Conservation (phyloP, 495 filamentous ascomycete species). For the Tuber calosporum region DNA sequence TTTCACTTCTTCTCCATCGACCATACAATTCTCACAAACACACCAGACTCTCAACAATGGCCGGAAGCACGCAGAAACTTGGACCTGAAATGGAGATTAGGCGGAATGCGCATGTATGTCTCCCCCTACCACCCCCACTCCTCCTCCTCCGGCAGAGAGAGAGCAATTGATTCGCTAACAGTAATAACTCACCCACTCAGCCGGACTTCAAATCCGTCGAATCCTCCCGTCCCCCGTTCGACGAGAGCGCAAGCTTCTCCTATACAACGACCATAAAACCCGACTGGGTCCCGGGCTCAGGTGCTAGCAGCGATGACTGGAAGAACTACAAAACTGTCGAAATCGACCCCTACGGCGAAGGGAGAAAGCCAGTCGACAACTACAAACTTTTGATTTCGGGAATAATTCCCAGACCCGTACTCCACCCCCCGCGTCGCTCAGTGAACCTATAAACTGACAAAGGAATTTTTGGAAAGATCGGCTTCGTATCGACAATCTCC, state of each 20-base stretch:
- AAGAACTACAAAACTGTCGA: conserved; percentile 57
- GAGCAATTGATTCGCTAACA: background rate
- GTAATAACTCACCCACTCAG: conserved; percentile 11
- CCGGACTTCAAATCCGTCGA: conserved; percentile 73
- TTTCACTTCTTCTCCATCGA: background rate
- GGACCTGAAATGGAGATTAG: background rate
- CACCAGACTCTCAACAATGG: conserved; percentile 15
- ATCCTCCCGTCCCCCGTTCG: conserved; percentile 63
- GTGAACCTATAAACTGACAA: background rate
- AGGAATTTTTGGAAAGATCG: conserved; percentile 42
- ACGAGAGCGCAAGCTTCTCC: conserved; percentile 49
- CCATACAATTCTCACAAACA: background rate
- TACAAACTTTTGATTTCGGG: conserved; percentile 89
- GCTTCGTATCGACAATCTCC: conserved; percentile 50
- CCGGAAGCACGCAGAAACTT: background rate
- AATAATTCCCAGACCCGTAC: conserved; percentile 68
- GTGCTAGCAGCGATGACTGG: conserved; percentile 57
- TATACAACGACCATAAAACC: conserved; percentile 68
- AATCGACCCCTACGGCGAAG: conserved; percentile 73
- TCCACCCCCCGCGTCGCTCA: background rate
- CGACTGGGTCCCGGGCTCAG: conserved; percentile 68
- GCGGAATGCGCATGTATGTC: background rate
- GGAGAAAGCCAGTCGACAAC: conserved; percentile 62
- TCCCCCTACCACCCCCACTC: background rate
- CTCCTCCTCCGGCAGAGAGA: background rate